A percentile compares a stretch with the other conserved stretches of the same genome.
Conservation (phyloP, 768 basidiomycete species). For the Tulasnella sp. region DNA sequence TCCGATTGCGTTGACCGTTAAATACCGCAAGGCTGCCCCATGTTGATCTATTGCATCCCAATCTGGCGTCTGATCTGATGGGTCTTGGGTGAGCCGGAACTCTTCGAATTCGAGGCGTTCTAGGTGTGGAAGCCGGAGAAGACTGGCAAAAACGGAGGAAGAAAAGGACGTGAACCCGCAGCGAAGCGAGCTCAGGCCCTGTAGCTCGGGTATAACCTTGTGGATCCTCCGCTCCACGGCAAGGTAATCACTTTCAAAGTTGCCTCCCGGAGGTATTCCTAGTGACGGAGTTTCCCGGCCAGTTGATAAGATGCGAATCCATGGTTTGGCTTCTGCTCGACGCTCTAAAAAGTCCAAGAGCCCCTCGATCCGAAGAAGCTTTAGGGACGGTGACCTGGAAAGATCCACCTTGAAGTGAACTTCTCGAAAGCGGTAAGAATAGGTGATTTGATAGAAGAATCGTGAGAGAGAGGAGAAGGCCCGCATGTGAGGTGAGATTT, state of each 20-base stretch:
- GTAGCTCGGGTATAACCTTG: background rate
- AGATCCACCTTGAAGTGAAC: background rate
- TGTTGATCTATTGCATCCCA: background rate
- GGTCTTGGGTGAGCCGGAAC: background rate
- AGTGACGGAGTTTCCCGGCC: background rate
- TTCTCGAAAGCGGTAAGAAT: background rate
- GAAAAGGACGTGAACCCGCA: background rate
- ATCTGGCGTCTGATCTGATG: background rate
- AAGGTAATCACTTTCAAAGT: background rate
- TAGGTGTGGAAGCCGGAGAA: background rate
- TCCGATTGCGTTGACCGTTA: background rate
- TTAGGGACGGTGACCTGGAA: background rate
- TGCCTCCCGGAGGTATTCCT: no score
- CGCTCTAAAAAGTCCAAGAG: background rate
- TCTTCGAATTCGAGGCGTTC: background rate
- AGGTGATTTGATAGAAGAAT: background rate
- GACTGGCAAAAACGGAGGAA: background rate
- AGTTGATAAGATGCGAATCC: background rate
- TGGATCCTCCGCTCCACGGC: background rate
- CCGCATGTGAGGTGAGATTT: background rate
- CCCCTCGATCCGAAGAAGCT: background rate
- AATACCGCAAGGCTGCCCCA: background rate
- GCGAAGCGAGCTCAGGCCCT: background rate
- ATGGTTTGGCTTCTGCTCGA: background rate
- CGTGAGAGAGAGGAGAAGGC: background rate